A percentile compares a stretch with the other conserved stretches of the same genome.
Conservation (phyloP, 164 flowering plant genomes). For the Vitis vinifera region DNA sequence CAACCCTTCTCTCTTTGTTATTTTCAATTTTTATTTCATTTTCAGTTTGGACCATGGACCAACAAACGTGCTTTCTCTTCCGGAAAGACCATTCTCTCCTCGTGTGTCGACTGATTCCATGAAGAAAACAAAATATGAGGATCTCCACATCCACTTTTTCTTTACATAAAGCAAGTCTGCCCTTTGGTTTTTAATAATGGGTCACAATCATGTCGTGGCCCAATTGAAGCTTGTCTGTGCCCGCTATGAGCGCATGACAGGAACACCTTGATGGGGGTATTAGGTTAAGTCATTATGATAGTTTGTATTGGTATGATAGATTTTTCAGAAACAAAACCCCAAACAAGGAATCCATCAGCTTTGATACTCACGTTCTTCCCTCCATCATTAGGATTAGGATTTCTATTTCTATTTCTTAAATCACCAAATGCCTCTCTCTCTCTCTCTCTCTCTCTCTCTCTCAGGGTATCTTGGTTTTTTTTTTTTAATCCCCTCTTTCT, state of each 20-base stretch:
- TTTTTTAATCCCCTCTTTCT: too few relatives aligned
- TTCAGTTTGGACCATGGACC: not conserved
- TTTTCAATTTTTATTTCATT: not conserved
- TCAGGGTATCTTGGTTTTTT: too few relatives aligned
- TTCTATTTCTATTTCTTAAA: too few relatives aligned
- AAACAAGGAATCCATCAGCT: too few relatives aligned
- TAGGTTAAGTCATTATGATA: not conserved
- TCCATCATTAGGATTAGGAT: too few relatives aligned
- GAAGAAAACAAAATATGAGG: not conserved
- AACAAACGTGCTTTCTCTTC: not conserved
- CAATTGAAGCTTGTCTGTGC: not conserved
- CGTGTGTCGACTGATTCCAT: not conserved
- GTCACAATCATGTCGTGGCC: not conserved
- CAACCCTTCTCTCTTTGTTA: not conserved
- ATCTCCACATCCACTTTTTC: not conserved
- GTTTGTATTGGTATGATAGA: not conserved
- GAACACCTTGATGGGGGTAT: not conserved
- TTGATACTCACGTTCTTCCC: too few relatives aligned
- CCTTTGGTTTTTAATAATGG: not conserved
- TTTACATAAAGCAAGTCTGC: constrained; percentile 2
- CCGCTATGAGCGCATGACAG: not conserved
- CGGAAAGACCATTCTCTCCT: not conserved
- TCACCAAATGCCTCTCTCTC: too few relatives aligned
- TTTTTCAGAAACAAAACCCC: not conserved
- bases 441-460: too few relatives aligned